Evolutionary conservation across 129 eudicot species (phyloP).

Genomic region (Flaveria brownii): DNA sequence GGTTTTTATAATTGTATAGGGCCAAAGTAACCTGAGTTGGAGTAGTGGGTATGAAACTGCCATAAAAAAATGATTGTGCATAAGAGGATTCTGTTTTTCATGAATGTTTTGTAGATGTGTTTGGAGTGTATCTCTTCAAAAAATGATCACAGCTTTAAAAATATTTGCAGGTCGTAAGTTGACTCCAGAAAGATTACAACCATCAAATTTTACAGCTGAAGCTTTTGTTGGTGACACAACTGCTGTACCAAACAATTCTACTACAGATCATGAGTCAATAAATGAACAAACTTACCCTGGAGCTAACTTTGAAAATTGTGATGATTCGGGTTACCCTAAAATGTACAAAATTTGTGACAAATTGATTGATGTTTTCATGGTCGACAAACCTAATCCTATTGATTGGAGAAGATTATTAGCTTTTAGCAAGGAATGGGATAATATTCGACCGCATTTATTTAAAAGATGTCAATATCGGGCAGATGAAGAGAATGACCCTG

Average conservation of each 20-base stretch:
- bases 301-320: constrained; percentile 27
- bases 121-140: neutral
- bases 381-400: constrained; percentile 79
- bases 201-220: constrained; percentile 24
- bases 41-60: no score
- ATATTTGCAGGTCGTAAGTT: constrained; percentile 44
- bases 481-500: constrained; percentile 70
- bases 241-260: constrained; percentile 40
- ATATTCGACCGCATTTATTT: constrained; percentile 69
- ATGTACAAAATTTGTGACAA: constrained; percentile 79
- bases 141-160: neutral
- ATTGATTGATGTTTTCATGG: constrained; percentile 79
- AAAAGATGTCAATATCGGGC: constrained; percentile 76
- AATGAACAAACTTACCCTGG: constrained; percentile 29
- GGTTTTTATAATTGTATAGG: no score
- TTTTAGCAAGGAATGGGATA: constrained; percentile 76
- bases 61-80: no score
- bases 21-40: no score
- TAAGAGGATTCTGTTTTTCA: no score
- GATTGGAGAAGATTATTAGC: constrained; percentile 90
- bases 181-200: constrained; percentile 36
- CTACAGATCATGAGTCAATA: constrained; percentile 18
- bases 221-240: constrained; percentile 48
- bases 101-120: neutral
- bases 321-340: constrained; percentile 43